phyloP scores from a whole-genome alignment of 2,329 filamentous ascomycete genomes.

The Epichloe gansuensis region DNA sequence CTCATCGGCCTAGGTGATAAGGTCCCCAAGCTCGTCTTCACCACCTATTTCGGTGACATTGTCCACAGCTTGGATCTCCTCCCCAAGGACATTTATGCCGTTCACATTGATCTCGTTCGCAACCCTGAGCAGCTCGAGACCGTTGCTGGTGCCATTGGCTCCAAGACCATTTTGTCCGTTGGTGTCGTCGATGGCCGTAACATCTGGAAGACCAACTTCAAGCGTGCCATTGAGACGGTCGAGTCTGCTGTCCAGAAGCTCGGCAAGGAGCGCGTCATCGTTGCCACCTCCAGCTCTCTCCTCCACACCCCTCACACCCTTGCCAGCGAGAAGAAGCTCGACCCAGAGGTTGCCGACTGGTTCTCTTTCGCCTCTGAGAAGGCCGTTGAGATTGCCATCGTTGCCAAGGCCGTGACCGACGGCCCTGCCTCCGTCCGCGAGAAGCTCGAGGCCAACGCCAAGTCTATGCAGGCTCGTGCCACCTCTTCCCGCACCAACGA shows the following conservation, averaged over 20 bases:
- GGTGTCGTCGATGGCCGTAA: slow-evolving; percentile 98
- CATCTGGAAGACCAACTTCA: slow-evolving; percentile 99
- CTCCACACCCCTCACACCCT: slow-evolving; percentile 98
- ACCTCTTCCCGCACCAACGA: slow-evolving; percentile 94
- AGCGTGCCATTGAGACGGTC: slow-evolving; percentile 80
- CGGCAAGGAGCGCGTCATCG: slow-evolving; percentile 93
- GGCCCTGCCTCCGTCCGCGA: slow-evolving; percentile 76
- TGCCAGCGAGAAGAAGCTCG: slow-evolving; percentile 96
- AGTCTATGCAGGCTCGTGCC: slow-evolving; percentile 81
- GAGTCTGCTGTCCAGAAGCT: slow-evolving; percentile 88
- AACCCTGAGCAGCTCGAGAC: slow-evolving; percentile 94
- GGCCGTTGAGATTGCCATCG: slow-evolving; percentile 75
- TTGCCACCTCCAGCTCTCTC: slow-evolving; percentile 92
- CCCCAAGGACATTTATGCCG: slow-evolving; percentile 63
- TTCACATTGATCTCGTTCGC: slow-evolving; percentile 94
- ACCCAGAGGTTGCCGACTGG: slow-evolving; percentile 88
- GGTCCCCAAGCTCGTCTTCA: slow-evolving; percentile 77
- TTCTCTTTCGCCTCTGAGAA: slow-evolving; percentile 98
- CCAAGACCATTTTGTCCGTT: slow-evolving; percentile 81
- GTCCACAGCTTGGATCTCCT: slow-evolving; percentile 96
- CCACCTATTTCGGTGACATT: slow-evolving; percentile 98
- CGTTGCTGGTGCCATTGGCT: slow-evolving; percentile 68
- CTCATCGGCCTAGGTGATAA: slow-evolving; percentile 61
- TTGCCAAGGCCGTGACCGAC: slow-evolving; percentile 93
- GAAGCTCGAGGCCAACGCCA: slow-evolving; percentile 92